These are phyloP conservation scores for Rostrohypoxylon terebratum DNA, from an alignment of 495 filamentous ascomycete species.

Conservation along the genomic window DNA sequence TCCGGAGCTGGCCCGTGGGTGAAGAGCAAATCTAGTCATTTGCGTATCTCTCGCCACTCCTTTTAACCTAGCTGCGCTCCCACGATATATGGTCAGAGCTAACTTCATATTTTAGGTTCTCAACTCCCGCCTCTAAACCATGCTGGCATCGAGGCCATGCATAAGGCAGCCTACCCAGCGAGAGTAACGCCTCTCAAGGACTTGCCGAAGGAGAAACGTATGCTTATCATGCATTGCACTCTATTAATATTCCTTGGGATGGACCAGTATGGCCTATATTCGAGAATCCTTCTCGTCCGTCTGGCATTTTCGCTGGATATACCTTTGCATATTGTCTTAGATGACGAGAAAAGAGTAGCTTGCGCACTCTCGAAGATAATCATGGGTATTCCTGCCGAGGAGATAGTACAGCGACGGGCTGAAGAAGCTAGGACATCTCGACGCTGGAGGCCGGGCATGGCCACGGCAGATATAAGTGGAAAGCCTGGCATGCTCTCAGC, in stretches of 20 bases:
- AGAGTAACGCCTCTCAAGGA: conserved; percentile 56
- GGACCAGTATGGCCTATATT: conserved; percentile 82
- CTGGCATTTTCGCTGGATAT: conserved; percentile 75
- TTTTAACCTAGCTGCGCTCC: neutral
- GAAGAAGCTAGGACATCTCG: conserved; percentile 73
- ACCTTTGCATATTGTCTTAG: conserved; percentile 70
- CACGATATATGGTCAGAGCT: conserved; percentile 16
- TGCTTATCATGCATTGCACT: conserved; percentile 67
- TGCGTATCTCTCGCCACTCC: neutral
- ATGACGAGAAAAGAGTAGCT: conserved; percentile 80
- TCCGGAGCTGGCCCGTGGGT: conserved; percentile 25
- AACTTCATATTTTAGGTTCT: conserved; percentile 42
- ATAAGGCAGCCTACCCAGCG: conserved; percentile 59
- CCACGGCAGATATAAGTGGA: conserved; percentile 76
- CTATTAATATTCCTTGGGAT: conserved; percentile 81
- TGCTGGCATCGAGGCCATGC: conserved; percentile 43
- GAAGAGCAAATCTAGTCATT: conserved; percentile 23
- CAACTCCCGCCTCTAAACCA: conserved; percentile 49
- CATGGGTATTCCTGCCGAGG: conserved; percentile 74
- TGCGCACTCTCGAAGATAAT: conserved; percentile 78
- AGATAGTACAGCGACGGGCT: conserved; percentile 72
- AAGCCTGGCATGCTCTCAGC: conserved; percentile 82
- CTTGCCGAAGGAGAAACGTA: conserved; percentile 58
- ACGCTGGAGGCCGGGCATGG: conserved; percentile 85
- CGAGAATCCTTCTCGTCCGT: conserved; percentile 78